Evolutionary conservation across 768 basidiomycete species (phyloP).

Genomic region (Trametes cinnabarina): DNA sequence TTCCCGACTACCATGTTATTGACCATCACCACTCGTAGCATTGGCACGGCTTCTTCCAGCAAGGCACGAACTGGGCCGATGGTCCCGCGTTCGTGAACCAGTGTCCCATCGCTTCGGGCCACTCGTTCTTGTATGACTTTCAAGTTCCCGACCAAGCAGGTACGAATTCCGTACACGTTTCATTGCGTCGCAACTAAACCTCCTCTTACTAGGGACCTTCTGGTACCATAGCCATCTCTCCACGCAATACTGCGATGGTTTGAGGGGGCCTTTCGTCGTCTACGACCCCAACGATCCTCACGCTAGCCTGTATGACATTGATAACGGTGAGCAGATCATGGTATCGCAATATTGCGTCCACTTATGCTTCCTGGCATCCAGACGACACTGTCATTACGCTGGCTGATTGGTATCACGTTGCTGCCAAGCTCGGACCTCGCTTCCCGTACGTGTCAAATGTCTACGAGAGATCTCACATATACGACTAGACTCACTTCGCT

Average conservation of each 20-base stretch:
- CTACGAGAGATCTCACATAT: slow-evolving; percentile 17
- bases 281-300: slow-evolving; percentile 32
- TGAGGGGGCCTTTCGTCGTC: slow-evolving; percentile 35
- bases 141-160: slow-evolving; percentile 26
- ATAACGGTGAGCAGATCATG: slow-evolving; percentile 20
- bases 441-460: slow-evolving; percentile 11
- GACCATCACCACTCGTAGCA: slow-evolving; percentile 15
- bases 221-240: slow-evolving; percentile 44
- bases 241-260: slow-evolving; percentile 41
- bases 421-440: slow-evolving; percentile 11
- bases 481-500: no score
- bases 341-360: background rate
- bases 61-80: slow-evolving; percentile 42
- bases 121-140: slow-evolving; percentile 42
- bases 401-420: slow-evolving; percentile 42
- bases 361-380: slow-evolving; percentile 27
- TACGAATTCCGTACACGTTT: background rate
- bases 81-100: slow-evolving; percentile 45
- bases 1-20: background rate
- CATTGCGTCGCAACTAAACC: background rate
- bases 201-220: slow-evolving; percentile 23
- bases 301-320: slow-evolving; percentile 29
- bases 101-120: slow-evolving; percentile 33
- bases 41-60: slow-evolving; percentile 50
- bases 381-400: slow-evolving; percentile 49